phyloP scores from a whole-genome alignment of 805 yeast genomes.

The Wickerhamiella shivajii region DNA sequence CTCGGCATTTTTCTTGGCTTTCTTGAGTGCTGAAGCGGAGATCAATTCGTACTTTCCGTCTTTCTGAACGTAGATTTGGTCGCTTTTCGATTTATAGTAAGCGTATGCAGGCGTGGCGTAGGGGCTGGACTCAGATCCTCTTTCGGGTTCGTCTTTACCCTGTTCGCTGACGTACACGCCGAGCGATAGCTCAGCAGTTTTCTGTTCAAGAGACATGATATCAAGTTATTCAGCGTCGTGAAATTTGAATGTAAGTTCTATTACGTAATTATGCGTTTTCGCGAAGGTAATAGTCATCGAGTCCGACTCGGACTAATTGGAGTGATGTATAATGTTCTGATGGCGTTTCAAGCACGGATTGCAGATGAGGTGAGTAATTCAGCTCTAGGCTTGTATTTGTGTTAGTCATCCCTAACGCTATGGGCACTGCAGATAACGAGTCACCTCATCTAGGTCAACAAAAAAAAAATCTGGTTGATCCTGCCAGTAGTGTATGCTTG shows the following conservation, averaged over 20 bases:
- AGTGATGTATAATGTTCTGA: no score
- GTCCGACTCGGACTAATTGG: no score
- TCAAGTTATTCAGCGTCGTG: no score
- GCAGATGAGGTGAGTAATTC: no score
- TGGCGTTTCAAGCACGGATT: no score
- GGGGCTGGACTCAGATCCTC: constrained; percentile 58
- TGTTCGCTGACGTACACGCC: constrained; percentile 54
- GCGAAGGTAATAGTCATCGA: no score
- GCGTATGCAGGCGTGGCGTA: constrained; percentile 80
- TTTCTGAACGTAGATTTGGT: constrained; percentile 46
- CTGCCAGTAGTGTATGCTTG: constrained; percentile 40
- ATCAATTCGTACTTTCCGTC: constrained; percentile 55
- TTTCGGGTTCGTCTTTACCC: constrained; percentile 33
- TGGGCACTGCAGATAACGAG: no score
- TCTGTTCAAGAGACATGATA: constrained; percentile 13
- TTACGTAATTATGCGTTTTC: no score
- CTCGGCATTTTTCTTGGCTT: constrained; percentile 92
- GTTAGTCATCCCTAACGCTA: no score
- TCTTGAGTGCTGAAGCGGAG: constrained; percentile 80
- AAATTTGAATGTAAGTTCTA: no score
- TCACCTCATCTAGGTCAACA: no score
- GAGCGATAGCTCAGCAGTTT: constrained; percentile 15
- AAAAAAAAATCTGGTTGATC: constrained; percentile 39
- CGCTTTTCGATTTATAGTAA: constrained; percentile 30
- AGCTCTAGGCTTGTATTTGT: no score